Evolutionary conservation across 306 rosid species (phyloP).

Genomic region (Arachis hypogaea): DNA sequence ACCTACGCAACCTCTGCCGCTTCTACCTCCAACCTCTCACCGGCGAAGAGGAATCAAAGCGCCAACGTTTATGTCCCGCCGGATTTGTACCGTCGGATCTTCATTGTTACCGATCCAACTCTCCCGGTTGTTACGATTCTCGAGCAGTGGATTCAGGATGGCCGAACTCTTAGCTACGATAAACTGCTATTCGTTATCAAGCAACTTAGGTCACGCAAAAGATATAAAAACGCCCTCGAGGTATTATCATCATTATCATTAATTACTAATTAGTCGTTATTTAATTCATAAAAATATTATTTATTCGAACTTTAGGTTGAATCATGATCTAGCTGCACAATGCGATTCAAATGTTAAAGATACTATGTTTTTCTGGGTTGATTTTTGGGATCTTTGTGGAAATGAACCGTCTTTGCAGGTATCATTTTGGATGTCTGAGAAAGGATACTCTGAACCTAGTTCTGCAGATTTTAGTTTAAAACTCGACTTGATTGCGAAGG

Average conservation of each 20-base stretch:
- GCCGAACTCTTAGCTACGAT: neutral
- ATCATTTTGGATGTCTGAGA: neutral
- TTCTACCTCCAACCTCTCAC: neutral
- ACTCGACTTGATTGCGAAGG: neutral
- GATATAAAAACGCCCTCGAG: neutral
- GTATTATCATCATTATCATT: neutral
- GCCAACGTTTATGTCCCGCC: neutral
- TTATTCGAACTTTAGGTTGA: neutral
- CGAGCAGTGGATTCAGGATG: neutral
- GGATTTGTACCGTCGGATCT: constrained; percentile 4
- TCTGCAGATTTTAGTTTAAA: neutral
- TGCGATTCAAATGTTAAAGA: too few species aligned
- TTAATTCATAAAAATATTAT: neutral
- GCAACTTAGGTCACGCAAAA: neutral
- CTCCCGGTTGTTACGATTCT: neutral
- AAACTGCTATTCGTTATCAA: neutral
- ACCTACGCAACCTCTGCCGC: neutral
- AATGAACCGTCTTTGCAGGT: neutral
- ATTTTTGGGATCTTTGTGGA: neutral
- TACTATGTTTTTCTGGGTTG: too few species aligned
- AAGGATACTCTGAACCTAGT: neutral
- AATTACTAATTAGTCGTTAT: neutral
- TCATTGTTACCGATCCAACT: neutral
- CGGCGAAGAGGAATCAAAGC: neutral
- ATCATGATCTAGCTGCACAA: neutral